A percentile compares a stretch with the other conserved stretches of the same genome.
Evolutionary conservation across 768 basidiomycete genomes (phyloP).

Genomic region (Amyloporia xantha): DNA sequence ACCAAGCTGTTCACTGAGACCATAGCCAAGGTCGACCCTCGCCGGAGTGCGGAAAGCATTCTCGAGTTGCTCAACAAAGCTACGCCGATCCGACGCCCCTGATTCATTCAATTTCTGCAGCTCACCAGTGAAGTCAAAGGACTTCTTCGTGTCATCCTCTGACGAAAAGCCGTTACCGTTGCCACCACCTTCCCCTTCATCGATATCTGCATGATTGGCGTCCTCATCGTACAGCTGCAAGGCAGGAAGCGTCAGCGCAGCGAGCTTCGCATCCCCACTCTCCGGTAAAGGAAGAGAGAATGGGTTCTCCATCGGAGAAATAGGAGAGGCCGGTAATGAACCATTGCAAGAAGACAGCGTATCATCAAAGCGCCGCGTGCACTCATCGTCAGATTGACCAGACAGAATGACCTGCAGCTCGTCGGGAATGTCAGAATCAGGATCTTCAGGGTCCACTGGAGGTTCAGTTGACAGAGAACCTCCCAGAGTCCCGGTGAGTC

Average conservation of each 20-base stretch:
- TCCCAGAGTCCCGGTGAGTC: slow-evolving; percentile 64
- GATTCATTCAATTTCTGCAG: slow-evolving; percentile 62
- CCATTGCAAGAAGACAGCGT: slow-evolving; percentile 27
- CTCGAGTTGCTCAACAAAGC: slow-evolving; percentile 79
- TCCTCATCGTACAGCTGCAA: slow-evolving; percentile 37
- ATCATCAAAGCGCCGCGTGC: slow-evolving; percentile 28
- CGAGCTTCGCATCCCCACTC: slow-evolving; percentile 29
- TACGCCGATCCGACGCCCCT: slow-evolving; percentile 58
- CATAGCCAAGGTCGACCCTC: slow-evolving; percentile 51
- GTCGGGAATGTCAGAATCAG: slow-evolving; percentile 76
- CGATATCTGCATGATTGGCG: slow-evolving; percentile 27
- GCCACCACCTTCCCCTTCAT: slow-evolving; percentile 43
- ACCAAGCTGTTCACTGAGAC: slow-evolving; percentile 30
- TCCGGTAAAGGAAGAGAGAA: slow-evolving; percentile 28
- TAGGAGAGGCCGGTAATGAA: slow-evolving; percentile 28
- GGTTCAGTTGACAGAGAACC: slow-evolving; percentile 42
- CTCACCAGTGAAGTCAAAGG: slow-evolving; percentile 83
- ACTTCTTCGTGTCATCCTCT: slow-evolving; percentile 67
- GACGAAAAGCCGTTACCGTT: slow-evolving; percentile 36
- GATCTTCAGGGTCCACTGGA: slow-evolving; percentile 50
- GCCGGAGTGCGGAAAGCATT: slow-evolving; percentile 74
- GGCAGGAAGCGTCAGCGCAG: background rate
- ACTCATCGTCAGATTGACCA: slow-evolving; percentile 29
- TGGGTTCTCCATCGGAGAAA: slow-evolving; percentile 36
- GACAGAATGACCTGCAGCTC: slow-evolving; percentile 63